phyloP scores from a whole-genome alignment of 1,284 basidiomycete genomes.

The Naganishia sp. region DNA sequence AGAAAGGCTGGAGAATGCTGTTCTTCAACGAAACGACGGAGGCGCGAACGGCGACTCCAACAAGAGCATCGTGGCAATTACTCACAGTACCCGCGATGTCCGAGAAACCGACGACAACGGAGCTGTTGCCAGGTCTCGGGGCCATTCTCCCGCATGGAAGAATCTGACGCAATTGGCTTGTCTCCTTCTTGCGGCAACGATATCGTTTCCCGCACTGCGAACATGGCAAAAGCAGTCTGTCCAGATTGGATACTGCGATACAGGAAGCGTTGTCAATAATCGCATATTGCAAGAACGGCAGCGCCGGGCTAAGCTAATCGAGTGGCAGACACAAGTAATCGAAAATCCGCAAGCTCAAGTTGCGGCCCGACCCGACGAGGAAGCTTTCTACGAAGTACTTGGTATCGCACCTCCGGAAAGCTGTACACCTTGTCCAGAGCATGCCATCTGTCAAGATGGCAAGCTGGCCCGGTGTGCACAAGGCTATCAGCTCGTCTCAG shows the following conservation, averaged over 20 bases:
- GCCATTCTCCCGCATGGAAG: slow-evolving; percentile 4
- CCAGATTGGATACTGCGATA: slow-evolving; percentile 78
- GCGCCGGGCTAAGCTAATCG: slow-evolving; percentile 58
- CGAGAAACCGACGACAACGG: too few relatives aligned
- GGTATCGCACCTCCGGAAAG: slow-evolving; percentile 57
- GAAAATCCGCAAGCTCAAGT: slow-evolving; percentile 43
- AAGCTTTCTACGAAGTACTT: slow-evolving; percentile 40
- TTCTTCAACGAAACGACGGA: background rate
- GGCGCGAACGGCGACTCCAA: background rate
- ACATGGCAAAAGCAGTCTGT: slow-evolving; percentile 60
- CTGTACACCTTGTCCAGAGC: slow-evolving; percentile 83
- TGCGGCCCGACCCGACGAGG: slow-evolving; percentile 21
- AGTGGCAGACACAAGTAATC: slow-evolving; percentile 39
- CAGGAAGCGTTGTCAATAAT: slow-evolving; percentile 65
- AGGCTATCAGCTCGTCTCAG: slow-evolving; percentile 66
- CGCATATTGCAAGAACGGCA: slow-evolving; percentile 54
- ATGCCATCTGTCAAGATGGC: slow-evolving; percentile 69
- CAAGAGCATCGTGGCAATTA: background rate
- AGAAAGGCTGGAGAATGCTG: background rate
- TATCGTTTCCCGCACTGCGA: background rate
- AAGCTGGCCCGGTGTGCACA: slow-evolving; percentile 68
- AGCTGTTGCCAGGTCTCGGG: background rate
- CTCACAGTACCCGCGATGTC: too few relatives aligned
- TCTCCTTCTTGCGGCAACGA: slow-evolving; percentile 1
- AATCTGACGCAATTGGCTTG: slow-evolving; percentile 3